These are phyloP conservation scores for Microdochium bolleyi DNA, from an alignment of 2,329 filamentous ascomycete genomes.

Conservation along the genomic window DNA sequence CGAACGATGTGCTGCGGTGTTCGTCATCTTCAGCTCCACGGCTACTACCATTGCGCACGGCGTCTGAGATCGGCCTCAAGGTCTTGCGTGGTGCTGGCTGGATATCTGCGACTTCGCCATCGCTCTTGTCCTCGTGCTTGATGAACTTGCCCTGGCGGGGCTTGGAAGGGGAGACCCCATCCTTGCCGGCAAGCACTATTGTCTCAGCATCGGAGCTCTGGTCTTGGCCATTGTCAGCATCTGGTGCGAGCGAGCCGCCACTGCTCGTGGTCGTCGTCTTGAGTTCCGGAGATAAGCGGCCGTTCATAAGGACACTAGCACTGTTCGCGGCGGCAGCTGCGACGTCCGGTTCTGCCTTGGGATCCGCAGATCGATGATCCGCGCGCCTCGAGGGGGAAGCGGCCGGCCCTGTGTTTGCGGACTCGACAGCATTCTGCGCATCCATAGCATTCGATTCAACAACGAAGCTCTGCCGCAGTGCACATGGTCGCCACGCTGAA, in stretches of 20 bases:
- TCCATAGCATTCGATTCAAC: slow-evolving; percentile 58
- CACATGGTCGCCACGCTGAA: slow-evolving; percentile 17
- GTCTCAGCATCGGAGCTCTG: slow-evolving; percentile 67
- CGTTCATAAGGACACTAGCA: not conserved
- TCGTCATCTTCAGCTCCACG: slow-evolving; percentile 22
- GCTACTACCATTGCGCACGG: slow-evolving; percentile 16
- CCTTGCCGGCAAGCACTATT: slow-evolving; percentile 59
- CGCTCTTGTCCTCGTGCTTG: slow-evolving; percentile 57
- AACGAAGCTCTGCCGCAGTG: slow-evolving; percentile 36
- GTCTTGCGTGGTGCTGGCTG: slow-evolving; percentile 22
- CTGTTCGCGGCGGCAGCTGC: not conserved
- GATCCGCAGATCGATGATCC: slow-evolving; percentile 24
- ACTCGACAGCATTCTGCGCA: slow-evolving; percentile 60
- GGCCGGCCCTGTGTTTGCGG: slow-evolving; percentile 51
- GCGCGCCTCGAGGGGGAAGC: slow-evolving; percentile 41
- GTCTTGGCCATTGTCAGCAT: slow-evolving; percentile 38
- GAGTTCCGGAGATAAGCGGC: slow-evolving; percentile 2
- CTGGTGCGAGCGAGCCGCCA: slow-evolving; percentile 18
- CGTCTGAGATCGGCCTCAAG: slow-evolving; percentile 23
- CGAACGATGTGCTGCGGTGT: not conserved
- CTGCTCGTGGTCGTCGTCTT: slow-evolving; percentile 16
- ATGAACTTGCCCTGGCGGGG: slow-evolving; percentile 44
- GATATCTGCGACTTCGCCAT: slow-evolving; percentile 39
- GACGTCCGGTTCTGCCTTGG: not conserved
- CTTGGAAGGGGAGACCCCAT: slow-evolving; percentile 57